phyloP scores from a whole-genome alignment of 2,329 filamentous ascomycete genomes.

The Verticillium longisporum region DNA sequence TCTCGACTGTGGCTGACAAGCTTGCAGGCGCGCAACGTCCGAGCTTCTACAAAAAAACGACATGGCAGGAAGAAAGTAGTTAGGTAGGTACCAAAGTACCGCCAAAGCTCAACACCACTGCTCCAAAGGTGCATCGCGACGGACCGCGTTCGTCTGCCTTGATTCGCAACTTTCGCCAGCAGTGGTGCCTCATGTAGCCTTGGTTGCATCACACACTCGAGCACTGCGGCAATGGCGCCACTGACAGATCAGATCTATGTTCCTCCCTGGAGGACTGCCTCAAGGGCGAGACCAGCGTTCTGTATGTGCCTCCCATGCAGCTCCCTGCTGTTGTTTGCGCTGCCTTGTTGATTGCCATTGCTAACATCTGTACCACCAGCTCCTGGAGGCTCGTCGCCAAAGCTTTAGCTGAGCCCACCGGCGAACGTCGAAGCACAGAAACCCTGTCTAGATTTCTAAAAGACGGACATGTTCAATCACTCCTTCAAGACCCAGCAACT shows the following conservation, averaged over 20 bases:
- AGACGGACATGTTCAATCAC: conserved; percentile 58
- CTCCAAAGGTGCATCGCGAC: conserved; percentile 2
- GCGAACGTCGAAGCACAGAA: conserved; percentile 43
- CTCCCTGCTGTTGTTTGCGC: conserved; percentile 1
- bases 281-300: conserved; percentile 68
- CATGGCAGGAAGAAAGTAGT: not conserved
- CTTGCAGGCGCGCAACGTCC: not conserved
- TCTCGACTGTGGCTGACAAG: not conserved
- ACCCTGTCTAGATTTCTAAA: conserved; percentile 63
- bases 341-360: conserved; percentile 1
- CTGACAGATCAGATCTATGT: conserved; percentile 67
- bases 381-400: conserved; percentile 56
- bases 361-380: conserved; percentile 23
- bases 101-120: conserved; percentile 4
- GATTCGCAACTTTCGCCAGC: conserved; percentile 19
- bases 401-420: conserved; percentile 49
- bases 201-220: conserved; percentile 7
- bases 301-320: conserved; percentile 50
- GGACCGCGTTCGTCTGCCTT: conserved; percentile 8
- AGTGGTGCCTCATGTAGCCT: conserved; percentile 12
- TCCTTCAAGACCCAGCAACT: conserved; percentile 62
- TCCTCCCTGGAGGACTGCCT: conserved; percentile 82
- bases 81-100: not conserved
- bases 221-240: conserved; percentile 60
- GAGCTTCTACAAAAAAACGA: not conserved